Base-by-base conservation (phyloP, 345 rosid genomes). In the Sisymbrium irio region DNA sequence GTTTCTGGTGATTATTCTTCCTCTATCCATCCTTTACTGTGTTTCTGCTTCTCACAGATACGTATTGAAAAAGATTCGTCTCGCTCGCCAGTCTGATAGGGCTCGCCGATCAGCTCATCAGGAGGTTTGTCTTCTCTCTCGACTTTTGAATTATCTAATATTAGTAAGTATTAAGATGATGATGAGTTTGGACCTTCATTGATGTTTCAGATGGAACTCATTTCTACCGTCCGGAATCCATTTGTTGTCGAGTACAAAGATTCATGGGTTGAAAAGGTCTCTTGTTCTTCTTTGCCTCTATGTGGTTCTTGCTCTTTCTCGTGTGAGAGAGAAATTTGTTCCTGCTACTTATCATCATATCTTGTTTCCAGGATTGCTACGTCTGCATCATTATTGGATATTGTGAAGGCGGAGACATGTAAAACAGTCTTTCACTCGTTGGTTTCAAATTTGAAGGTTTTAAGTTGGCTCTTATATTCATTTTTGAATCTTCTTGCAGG, bases 321-420 rank as follows among this genome's bases (percentile, higher is more conserved):
- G 14, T 3, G 19, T n/a, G 49, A 5, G 17, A 45, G 8, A 33
- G 9, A 6, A 1, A 22, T 4, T 30, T 71, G 37, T n/a, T 67
- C 25, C 47, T 53, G 5, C 39, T 45, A 46, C 70, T 61, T 32
- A 55, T 58, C 50, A 67, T 62, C 49, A 10, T 59, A 57, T 68
- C 66, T 45, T 65, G 9, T 28, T 42, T 59, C 69, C 86, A 95
- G 99, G 97, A 96, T 74, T 95, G 97, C 83, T 95, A 87, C 82
- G 97, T 95, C 36, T 95, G 99, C 87, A 95, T 95, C 53, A 82
- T 95, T 67, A 87, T 95, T 60, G 97, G 97, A 56, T 95, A 85
- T 40, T 95, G 99, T 60, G 90, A 95, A 84, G 97, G 97, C 57
- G 97, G 99, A 65, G 99, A 95, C 80, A 90, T 95, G 99, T 92